Percentiles rank a stretch among this genome's conserved stretches.
phyloP scores from a whole-genome alignment of 1,284 basidiomycete genomes.

The Mycosarcoma maydis region DNA sequence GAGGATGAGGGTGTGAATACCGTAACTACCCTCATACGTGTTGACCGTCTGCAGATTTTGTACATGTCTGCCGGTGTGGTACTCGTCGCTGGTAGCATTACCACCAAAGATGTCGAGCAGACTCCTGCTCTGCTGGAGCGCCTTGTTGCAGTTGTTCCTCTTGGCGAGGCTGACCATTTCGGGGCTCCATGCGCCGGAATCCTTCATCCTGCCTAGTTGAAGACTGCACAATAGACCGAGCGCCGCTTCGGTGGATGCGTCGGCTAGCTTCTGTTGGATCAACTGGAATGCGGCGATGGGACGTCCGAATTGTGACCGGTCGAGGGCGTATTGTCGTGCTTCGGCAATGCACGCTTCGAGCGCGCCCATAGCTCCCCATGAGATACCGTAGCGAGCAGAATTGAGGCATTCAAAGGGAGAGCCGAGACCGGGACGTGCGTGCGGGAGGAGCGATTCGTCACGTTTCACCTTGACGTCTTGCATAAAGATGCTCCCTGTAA shows the following conservation, averaged over 20 bases:
- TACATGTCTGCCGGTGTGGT: slow-evolving; percentile 48
- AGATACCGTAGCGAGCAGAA: slow-evolving; percentile 60
- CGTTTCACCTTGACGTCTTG: slow-evolving; percentile 56
- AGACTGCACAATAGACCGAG: slow-evolving; percentile 77
- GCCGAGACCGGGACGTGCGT: slow-evolving; percentile 56
- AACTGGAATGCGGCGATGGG: slow-evolving; percentile 90
- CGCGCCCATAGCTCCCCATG: slow-evolving; percentile 68
- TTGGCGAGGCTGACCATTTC: slow-evolving; percentile 91
- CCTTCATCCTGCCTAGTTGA: slow-evolving; percentile 89
- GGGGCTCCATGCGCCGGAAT: slow-evolving; percentile 78
- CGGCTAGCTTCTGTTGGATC: slow-evolving; percentile 94
- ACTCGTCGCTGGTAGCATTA: slow-evolving; percentile 68
- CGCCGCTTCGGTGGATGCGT: slow-evolving; percentile 85
- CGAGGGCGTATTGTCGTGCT: slow-evolving; percentile 84
- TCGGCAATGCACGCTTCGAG: slow-evolving; percentile 88
- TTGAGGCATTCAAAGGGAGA: slow-evolving; percentile 64
- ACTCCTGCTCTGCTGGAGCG: slow-evolving; percentile 67
- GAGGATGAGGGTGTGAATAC: slow-evolving; percentile 75
- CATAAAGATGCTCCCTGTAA: slow-evolving; percentile 94
- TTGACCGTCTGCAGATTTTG: slow-evolving; percentile 61
- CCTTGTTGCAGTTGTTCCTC: slow-evolving; percentile 94
- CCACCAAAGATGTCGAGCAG: slow-evolving; percentile 74
- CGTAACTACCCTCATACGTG: slow-evolving; percentile 61
- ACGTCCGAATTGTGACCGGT: slow-evolving; percentile 83
- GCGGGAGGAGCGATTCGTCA: slow-evolving; percentile 53